Conservation (phyloP, 2,329 filamentous ascomycete species). For the Diaporthe sp. region DNA sequence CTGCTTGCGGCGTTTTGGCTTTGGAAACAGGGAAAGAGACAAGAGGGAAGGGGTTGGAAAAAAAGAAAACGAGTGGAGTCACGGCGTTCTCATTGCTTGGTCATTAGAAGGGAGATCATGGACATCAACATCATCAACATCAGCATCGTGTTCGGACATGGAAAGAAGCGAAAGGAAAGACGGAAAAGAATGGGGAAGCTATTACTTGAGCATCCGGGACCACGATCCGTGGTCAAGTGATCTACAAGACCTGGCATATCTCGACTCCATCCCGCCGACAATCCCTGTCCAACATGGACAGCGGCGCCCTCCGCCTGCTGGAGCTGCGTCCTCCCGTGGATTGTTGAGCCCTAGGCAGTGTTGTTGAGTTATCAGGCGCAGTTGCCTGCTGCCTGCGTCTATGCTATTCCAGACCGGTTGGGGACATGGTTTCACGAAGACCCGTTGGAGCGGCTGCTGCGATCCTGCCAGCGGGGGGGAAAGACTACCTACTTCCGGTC, state of each 20-base stretch:
- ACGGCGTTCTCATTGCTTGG: not conserved
- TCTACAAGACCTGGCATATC: constrained; percentile 11
- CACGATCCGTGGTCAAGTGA: not conserved
- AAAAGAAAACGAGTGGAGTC: not conserved
- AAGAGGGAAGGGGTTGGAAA: not conserved
- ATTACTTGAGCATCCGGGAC: not conserved
- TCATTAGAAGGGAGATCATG: not conserved
- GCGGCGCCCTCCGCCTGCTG: constrained; percentile 14
- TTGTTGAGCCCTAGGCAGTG: constrained; percentile 17
- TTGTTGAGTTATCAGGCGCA: constrained; percentile 4
- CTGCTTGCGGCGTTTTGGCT: constrained; percentile 14
- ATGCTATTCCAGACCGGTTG: constrained; percentile 5
- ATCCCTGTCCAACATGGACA: not conserved
- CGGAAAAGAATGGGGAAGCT: not conserved
- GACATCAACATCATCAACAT: not conserved
- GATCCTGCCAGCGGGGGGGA: not conserved
- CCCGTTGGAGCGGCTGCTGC: constrained; percentile 1
- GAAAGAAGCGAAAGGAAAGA: not conserved
- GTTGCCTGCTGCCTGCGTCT: not conserved
- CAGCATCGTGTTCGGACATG: not conserved
- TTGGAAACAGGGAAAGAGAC: not conserved
- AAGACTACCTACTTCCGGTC: not conserved
- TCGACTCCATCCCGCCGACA: not conserved
- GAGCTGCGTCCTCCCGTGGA: not conserved
- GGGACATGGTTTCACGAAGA: constrained; percentile 11